Conservation (phyloP, 805 yeast genomes). For the Pichia insulana region DNA sequence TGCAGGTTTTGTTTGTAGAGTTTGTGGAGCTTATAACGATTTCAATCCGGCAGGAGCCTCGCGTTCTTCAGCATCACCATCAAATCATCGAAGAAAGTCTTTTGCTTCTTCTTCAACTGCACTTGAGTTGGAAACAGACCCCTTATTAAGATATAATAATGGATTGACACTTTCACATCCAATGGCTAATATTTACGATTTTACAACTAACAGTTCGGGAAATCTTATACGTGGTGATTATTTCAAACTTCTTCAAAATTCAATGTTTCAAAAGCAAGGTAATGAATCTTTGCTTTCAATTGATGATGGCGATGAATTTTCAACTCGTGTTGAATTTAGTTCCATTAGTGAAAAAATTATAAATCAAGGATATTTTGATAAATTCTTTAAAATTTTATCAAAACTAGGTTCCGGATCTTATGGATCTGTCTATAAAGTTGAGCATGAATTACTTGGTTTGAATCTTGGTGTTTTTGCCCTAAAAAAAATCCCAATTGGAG, state of each 20-base stretch:
- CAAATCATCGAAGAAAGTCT: no score
- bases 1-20: constrained; percentile 16
- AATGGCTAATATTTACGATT: neutral
- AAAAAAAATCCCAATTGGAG: constrained; percentile 78
- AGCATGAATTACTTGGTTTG: constrained; percentile 64
- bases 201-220: constrained; percentile 9
- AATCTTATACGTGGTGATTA: constrained; percentile 22
- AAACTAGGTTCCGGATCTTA: constrained; percentile 75
- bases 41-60: no score
- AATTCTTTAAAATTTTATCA: constrained; percentile 55
- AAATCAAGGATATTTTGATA: constrained; percentile 73
- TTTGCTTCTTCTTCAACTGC: neutral
- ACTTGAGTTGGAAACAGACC: neutral
- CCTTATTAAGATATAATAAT: neutral
- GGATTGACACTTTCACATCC: neutral
- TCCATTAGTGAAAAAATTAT: constrained; percentile 38
- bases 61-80: no score
- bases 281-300: constrained; percentile 4
- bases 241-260: constrained; percentile 19
- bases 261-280: neutral
- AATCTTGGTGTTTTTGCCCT: constrained; percentile 75
- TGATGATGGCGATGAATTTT: neutral
- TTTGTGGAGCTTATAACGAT: constrained; percentile 19
- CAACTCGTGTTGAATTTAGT: neutral
- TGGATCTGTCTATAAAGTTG: constrained; percentile 78